Evolutionary conservation across 768 basidiomycete species (phyloP).

Genomic region (Lactarius trivialis): DNA sequence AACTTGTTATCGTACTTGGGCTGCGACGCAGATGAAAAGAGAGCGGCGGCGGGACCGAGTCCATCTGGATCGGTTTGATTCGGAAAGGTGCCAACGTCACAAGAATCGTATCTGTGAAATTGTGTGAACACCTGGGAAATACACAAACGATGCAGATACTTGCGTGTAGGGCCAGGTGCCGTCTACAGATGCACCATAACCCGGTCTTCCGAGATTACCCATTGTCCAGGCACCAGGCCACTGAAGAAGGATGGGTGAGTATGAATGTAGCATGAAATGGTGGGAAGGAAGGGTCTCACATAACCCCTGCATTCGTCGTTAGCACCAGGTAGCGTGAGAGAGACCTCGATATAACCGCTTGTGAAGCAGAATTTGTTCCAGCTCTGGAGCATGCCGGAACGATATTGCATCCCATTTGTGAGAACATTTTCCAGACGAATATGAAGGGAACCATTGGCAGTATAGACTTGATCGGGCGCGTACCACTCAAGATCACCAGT

Average conservation of each 20-base stretch:
- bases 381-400: conserved; percentile 75
- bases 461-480: conserved; percentile 59
- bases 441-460: conserved; percentile 56
- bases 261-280: not conserved
- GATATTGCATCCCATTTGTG: conserved; percentile 56
- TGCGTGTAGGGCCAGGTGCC: conserved; percentile 81
- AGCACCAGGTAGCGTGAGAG: conserved; percentile 52
- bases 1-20: conserved; percentile 51
- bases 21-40: conserved; percentile 44
- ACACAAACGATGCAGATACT: conserved; percentile 24
- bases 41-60: conserved; percentile 55
- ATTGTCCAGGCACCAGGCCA: conserved; percentile 89
- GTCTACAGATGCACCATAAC: conserved; percentile 73
- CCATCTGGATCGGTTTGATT: conserved; percentile 44
- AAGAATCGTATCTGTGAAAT: conserved; percentile 40
- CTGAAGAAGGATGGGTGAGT: conserved; percentile 28
- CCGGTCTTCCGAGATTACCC: conserved; percentile 81
- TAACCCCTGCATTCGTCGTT: conserved; percentile 44
- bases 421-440: conserved; percentile 54
- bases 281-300: conserved; percentile 29
- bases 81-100: conserved; percentile 53
- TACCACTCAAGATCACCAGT: conserved; percentile 76
- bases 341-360: conserved; percentile 66
- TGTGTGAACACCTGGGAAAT: not conserved
- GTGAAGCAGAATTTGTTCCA: conserved; percentile 93